Base-by-base conservation (phyloP, 768 basidiomycete genomes). In the Amanita subjunquillea region DNA sequence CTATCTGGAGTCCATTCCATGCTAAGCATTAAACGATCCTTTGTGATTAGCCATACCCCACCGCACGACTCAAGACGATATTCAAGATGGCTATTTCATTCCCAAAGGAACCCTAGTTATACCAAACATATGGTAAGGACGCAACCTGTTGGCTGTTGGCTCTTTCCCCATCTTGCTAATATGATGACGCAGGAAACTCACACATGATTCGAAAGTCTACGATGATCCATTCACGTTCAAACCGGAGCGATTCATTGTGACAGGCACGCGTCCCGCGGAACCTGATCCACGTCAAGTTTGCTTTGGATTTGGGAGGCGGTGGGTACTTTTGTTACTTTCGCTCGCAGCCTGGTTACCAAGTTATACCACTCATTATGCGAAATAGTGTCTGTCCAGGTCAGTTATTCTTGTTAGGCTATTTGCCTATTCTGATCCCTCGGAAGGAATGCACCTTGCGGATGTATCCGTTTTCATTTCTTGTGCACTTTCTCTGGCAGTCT, bases 301-400 rank as follows among this genome's bases (percentile, higher is more conserved):
- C 58, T 87, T 85, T 65, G 85, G 85, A 6, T 87, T 85, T 60
- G 85, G 85, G 45, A 70, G 85, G 66, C 76, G 85, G 76, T 74
- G 54, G 55, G 74, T 65, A 32, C 27, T 47, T 46, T 8, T 30
- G 44, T 52, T 51, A 37, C 8, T 54, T 47, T 47, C 50, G 32
- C 48, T 47, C 32, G 42, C 22, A 22, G 17, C 46, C 44, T 39
- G 41, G 32, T 43, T 46, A 48, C 29, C 49, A 37, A 50, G 43
- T 54, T 44, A 27, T 23, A 42, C 44, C 42, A 45, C 55, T 50
- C 37, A 12, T 51, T 42, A 32, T 53, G 60, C 54, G 42, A 39
- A 6, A 39, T 48, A 77, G 77, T 47, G 73, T 71, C 46, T 77
- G 76, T 55, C 76, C 77, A 64, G 76, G 76, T 74, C 66, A 49